phyloP scores from a whole-genome alignment of 352 stramenopile genomes.

The Phytopythium cucurbitacearum region DNA sequence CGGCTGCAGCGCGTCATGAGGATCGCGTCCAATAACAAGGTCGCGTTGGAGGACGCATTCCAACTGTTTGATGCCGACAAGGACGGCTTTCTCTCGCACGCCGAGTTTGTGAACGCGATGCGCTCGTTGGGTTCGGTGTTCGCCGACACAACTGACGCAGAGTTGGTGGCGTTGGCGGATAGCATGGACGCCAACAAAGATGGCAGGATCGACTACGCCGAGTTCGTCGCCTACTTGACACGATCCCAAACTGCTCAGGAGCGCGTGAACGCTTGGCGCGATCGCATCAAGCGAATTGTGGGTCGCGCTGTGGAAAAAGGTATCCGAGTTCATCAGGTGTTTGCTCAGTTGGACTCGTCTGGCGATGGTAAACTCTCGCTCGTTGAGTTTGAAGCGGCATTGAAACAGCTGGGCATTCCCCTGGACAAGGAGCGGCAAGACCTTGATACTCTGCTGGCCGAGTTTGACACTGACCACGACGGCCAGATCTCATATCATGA shows the following conservation, averaged over 20 bases:
- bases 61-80: constrained; percentile 34
- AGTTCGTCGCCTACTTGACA: constrained; percentile 36
- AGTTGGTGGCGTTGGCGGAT: constrained; percentile 23
- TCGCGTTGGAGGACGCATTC: constrained; percentile 32
- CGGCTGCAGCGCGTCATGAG: constrained; percentile 35
- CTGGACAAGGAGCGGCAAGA: constrained; percentile 22
- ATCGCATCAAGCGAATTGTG: constrained; percentile 54
- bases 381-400: constrained; percentile 43
- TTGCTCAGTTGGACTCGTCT: constrained; percentile 55
- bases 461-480: constrained; percentile 58
- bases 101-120: constrained; percentile 46
- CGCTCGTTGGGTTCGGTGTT: constrained; percentile 45
- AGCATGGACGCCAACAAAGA: constrained; percentile 49
- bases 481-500: constrained; percentile 75
- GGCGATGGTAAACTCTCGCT: constrained; percentile 54
- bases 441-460: constrained; percentile 34
- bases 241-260: constrained; percentile 1
- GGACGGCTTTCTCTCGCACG: constrained; percentile 36
- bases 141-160: constrained; percentile 28
- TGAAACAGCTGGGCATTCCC: constrained; percentile 49
- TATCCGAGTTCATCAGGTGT: constrained; percentile 56
- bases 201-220: constrained; percentile 31
- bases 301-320: constrained; percentile 50
- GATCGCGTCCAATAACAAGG: constrained; percentile 23
- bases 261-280: constrained; percentile 18